Base-by-base conservation (phyloP, 2,329 filamentous ascomycete genomes). In the Stachybotrys elegans region DNA sequence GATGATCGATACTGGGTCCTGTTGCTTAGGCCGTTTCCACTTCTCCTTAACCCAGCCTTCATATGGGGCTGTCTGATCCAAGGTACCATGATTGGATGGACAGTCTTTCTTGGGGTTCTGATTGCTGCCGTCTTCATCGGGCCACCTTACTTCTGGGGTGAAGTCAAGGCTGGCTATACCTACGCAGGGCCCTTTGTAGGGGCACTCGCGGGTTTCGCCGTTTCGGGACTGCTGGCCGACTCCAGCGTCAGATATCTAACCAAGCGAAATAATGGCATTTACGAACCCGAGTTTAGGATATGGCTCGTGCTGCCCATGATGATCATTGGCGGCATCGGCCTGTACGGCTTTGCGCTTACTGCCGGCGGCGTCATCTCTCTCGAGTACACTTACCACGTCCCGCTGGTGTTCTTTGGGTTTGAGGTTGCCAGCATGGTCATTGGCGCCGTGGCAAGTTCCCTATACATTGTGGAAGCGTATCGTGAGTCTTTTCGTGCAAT, bases 391-490 rank as follows among this genome's bases (percentile, higher is more conserved):
- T 94, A 86, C 76, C 42, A 70, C 83, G 77, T 86, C 46, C 86
- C 88, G 0, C 79, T 92, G 42, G 76, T 89, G 37, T 95, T 93
- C 63, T 93, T 95, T 54, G 86, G 78, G 0, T 76, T 93, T 44
- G 83, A 93, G 59, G 87, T 95, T 8, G 83, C 85, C 48, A 89
- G 88, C 3, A 95, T 95, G 88, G 89, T 96, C 1, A 83, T 95
- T 58, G 91, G 91, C 1, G 88, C 91, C 2, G 89, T 95, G 3
- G 84, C 88, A 2, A 86, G 83, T 48, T 87, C 88, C 1, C 69
- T 95, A 20, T 97, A 97, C 59, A 85, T 96, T 57, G 87, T 95
- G 7, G 92, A 96, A 67, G 91, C 91, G 0, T 92, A 96, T 66
- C 84, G 90, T 85, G 69, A 63, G 82, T 77, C 36, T 27, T 21